Evolutionary conservation across 2,329 filamentous ascomycete genomes (phyloP).

Genomic region (Colletotrichum aenigma): DNA sequence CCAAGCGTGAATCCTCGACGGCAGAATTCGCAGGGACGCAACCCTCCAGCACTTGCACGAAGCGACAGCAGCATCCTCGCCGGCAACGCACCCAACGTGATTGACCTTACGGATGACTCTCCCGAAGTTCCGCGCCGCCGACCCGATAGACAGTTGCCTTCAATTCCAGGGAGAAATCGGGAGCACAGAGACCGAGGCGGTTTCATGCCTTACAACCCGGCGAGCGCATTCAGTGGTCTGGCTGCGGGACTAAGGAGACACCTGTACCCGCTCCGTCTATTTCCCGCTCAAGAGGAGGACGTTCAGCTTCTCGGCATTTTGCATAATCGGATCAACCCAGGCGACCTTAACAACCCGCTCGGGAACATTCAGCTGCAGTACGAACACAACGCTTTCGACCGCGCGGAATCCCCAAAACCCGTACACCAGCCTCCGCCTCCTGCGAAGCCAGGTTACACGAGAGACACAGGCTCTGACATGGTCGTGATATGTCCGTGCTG

Average conservation of each 20-base stretch:
- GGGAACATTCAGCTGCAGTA: conserved; percentile 22
- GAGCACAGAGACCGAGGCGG: neutral
- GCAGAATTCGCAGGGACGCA: conserved; percentile 42
- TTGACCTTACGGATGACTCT: conserved; percentile 58
- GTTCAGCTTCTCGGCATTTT: conserved; percentile 13
- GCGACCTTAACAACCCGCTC: conserved; percentile 17
- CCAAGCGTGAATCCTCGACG: conserved; percentile 41
- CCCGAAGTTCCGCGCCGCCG: conserved; percentile 29
- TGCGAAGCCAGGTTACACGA: conserved; percentile 78
- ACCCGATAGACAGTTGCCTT: neutral
- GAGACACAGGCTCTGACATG: conserved; percentile 73
- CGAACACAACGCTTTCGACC: conserved; percentile 31
- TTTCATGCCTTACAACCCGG: neutral
- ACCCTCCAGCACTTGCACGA: conserved; percentile 46
- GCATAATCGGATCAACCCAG: conserved; percentile 9
- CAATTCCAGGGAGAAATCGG: conserved; percentile 22
- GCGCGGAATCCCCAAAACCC: conserved; percentile 44
- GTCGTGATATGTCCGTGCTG: conserved; percentile 86
- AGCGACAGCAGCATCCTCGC: conserved; percentile 49
- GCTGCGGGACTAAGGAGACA: neutral
- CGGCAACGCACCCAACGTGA: conserved; percentile 37
- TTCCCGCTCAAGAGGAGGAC: conserved; percentile 8
- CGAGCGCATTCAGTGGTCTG: conserved; percentile 9
- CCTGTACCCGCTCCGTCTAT: conserved; percentile 9
- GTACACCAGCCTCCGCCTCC: conserved; percentile 66